Evolutionary conservation across 2,329 filamentous ascomycete species (phyloP).

Genomic region (Fusarium humuli): DNA sequence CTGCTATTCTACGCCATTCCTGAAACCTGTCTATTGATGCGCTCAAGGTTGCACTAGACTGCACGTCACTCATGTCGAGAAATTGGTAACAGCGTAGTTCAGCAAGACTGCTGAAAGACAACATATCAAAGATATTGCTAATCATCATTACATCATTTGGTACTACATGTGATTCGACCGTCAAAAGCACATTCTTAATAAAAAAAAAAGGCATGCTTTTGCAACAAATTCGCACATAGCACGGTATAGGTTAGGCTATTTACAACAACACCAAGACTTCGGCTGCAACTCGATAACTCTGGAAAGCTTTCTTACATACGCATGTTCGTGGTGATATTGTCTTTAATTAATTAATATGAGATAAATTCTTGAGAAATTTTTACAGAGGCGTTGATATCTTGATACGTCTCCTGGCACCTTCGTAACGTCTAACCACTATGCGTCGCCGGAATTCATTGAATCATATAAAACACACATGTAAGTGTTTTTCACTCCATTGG

Average conservation of each 20-base stretch:
- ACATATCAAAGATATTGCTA: background rate
- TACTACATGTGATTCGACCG: background rate
- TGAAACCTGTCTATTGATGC: background rate
- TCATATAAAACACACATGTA: too few relatives aligned
- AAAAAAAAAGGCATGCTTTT: background rate
- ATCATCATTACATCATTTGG: background rate
- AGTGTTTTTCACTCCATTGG: too few relatives aligned
- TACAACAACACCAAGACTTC: background rate
- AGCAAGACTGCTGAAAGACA: background rate
- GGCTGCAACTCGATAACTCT: background rate
- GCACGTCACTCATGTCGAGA: background rate
- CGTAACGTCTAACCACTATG: background rate
- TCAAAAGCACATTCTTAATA: background rate
- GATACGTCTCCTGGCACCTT: background rate
- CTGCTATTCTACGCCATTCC: background rate
- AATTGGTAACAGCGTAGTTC: background rate
- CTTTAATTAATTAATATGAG: rapidly evolving
- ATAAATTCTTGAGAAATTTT: background rate
- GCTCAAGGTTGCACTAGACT: background rate
- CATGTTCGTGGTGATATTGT: background rate
- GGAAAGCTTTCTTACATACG: background rate
- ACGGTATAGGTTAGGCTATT: background rate
- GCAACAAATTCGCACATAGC: background rate
- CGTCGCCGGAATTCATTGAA: background rate
- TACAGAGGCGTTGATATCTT: background rate